Percentiles rank a stretch among this genome's conserved stretches.
Conservation (phyloP, 495 filamentous ascomycete genomes). For the Diplogelasinospora grovesii region DNA sequence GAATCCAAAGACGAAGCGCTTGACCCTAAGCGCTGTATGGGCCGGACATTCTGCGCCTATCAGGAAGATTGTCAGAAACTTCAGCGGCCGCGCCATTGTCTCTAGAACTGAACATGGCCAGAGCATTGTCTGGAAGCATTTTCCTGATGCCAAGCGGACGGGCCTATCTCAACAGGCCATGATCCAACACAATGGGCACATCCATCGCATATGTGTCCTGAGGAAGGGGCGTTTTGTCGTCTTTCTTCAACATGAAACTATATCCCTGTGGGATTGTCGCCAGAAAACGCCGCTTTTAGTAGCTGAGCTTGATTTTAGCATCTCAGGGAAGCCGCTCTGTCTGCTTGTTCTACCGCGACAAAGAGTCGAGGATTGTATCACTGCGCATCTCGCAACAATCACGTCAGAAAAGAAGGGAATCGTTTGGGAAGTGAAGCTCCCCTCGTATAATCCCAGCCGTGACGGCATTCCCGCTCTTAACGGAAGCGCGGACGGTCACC, state of each 20-base stretch:
- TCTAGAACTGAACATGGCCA: constrained; percentile 76
- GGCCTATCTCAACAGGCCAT: constrained; percentile 61
- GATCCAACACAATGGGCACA: constrained; percentile 64
- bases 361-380: constrained; percentile 41
- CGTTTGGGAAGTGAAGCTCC: constrained; percentile 71
- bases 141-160: constrained; percentile 33
- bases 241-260: constrained; percentile 67
- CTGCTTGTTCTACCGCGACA: constrained; percentile 68
- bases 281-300: constrained; percentile 48
- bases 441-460: constrained; percentile 28
- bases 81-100: constrained; percentile 69
- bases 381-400: constrained; percentile 72
- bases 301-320: constrained; percentile 51
- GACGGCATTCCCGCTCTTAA: constrained; percentile 16
- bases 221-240: constrained; percentile 70
- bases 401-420: constrained; percentile 77
- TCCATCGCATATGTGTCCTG: constrained; percentile 75
- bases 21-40: constrained; percentile 58
- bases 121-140: constrained; percentile 76
- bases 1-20: constrained; percentile 55
- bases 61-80: constrained; percentile 79
- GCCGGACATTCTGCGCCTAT: constrained; percentile 78
- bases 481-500: constrained; percentile 25
- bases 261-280: constrained; percentile 78
- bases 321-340: constrained; percentile 71